These are phyloP conservation scores for Aspergillus avenaceus DNA, from an alignment of 495 filamentous ascomycete genomes.

Conservation along the genomic window DNA sequence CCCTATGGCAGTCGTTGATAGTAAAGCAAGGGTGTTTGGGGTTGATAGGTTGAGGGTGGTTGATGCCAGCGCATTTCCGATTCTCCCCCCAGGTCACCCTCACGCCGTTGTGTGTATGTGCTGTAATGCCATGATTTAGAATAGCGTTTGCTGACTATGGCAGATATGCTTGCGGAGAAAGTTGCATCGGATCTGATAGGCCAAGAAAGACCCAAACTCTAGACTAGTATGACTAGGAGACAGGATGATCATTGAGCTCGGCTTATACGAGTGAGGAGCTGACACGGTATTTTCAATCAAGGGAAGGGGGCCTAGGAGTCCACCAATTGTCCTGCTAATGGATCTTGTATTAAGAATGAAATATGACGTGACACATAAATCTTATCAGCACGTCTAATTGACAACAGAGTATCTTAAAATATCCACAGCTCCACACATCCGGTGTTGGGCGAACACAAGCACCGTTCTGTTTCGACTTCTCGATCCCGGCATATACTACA, in stretches of 20 bases:
- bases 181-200: conserved; percentile 51
- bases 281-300: not conserved
- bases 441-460: not conserved
- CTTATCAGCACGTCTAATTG: not conserved
- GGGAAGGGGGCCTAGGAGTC: not conserved
- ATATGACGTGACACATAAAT: not conserved
- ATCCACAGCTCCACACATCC: not conserved
- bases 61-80: conserved; percentile 54
- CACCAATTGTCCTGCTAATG: not conserved
- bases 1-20: conserved; percentile 52
- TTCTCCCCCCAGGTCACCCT: conserved; percentile 55
- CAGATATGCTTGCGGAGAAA: conserved; percentile 58
- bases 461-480: not conserved
- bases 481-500: not conserved
- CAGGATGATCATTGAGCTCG: not conserved
- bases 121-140: not conserved
- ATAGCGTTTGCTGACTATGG: conserved; percentile 1
- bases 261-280: not conserved
- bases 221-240: not conserved
- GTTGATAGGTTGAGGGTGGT: conserved; percentile 53
- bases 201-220: not conserved
- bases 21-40: conserved; percentile 44
- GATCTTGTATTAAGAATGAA: not conserved
- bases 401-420: not conserved
- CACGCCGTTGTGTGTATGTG: conserved; percentile 46